Evolutionary conservation across 371 early-diverging fungal genomes (phyloP).

Genomic region (Mucor mucedo): DNA sequence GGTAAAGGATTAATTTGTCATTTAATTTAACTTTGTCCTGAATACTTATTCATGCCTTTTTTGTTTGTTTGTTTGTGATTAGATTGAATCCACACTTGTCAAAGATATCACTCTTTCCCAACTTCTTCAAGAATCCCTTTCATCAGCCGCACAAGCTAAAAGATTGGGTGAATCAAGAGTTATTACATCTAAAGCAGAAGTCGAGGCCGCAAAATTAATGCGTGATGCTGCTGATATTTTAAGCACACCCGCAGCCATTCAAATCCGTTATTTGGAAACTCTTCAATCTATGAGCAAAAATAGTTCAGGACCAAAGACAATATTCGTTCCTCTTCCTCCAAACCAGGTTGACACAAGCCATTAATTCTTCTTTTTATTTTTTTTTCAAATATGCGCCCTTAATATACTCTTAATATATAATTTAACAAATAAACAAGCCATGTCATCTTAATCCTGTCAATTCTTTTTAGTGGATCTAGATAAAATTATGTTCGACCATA

Average conservation of each 20-base stretch:
- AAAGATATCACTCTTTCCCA: constrained; percentile 84
- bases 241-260: constrained; percentile 78
- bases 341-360: constrained; percentile 5
- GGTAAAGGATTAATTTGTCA: constrained; percentile 33
- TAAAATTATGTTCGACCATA: too few species aligned
- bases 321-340: constrained; percentile 23
- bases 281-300: constrained; percentile 40
- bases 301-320: constrained; percentile 17
- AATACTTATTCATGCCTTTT: too few species aligned
- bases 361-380: background rate
- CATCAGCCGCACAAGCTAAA: constrained; percentile 91
- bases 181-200: constrained; percentile 90
- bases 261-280: constrained; percentile 91
- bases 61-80: background rate
- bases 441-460: too few species aligned
- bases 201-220: constrained; percentile 92
- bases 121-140: constrained; percentile 82
- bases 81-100: constrained; percentile 82
- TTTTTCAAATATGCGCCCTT: too few species aligned
- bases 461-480: too few species aligned
- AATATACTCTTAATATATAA: too few species aligned
- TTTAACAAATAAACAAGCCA: too few species aligned
- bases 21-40: background rate
- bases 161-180: constrained; percentile 90
- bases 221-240: constrained; percentile 85